Evolutionary conservation across 2,329 filamentous ascomycete genomes (phyloP).

Genomic region (Alternaria longipes): DNA sequence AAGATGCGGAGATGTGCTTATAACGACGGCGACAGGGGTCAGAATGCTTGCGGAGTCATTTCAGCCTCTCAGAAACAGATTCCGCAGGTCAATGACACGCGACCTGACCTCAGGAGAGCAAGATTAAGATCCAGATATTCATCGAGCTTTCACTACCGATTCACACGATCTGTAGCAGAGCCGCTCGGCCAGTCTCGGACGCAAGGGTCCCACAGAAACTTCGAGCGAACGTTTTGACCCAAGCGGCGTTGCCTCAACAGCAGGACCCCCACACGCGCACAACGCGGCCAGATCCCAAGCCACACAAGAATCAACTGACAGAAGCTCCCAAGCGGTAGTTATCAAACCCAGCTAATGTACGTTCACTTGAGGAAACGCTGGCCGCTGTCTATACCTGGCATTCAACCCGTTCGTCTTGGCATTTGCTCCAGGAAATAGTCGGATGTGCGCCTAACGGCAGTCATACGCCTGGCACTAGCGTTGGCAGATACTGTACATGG

Average conservation of each 20-base stretch:
- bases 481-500: constrained; percentile 10
- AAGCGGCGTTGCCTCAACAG: constrained; percentile 14
- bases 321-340: neutral
- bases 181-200: constrained; percentile 25
- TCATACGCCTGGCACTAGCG: constrained; percentile 16
- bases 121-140: neutral
- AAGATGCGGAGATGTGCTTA: constrained; percentile 6
- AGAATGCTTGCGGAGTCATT: neutral
- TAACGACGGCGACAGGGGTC: neutral
- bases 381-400: neutral
- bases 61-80: constrained; percentile 4
- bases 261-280: constrained; percentile 8
- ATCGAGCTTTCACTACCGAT: constrained; percentile 10
- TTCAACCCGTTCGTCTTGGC: neutral
- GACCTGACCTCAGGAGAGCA: neutral
- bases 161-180: constrained; percentile 12
- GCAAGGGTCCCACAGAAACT: constrained; percentile 26
- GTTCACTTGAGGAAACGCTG: neutral
- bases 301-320: neutral
- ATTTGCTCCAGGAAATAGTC: constrained; percentile 2
- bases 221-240: constrained; percentile 21
- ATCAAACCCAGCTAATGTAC: neutral
- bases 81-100: constrained; percentile 6
- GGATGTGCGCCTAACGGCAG: constrained; percentile 7
- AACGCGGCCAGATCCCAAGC: neutral